Evolutionary conservation across 225 moss, liverwort and hornwort genomes (phyloP).

Genomic region (Physcomitrellopsis africana): DNA sequence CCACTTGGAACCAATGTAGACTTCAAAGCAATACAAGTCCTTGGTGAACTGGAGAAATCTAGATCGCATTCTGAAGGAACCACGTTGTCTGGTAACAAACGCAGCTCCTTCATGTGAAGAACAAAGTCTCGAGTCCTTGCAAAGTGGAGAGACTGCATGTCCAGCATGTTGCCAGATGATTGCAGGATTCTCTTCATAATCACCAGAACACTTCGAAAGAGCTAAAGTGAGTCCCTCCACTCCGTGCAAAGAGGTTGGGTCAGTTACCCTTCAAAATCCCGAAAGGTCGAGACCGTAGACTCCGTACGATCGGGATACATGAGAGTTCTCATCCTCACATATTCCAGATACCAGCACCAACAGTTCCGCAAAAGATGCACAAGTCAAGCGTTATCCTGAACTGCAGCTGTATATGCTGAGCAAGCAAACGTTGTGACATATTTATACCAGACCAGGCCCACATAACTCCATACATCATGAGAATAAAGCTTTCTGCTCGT

Average conservation of each 20-base stretch:
- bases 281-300: constrained; percentile 24
- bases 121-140: constrained; percentile 9
- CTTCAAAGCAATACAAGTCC: too few species aligned
- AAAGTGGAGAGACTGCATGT: constrained; percentile 17
- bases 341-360: neutral
- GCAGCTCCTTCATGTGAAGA: constrained; percentile 14
- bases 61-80: constrained; percentile 4
- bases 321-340: constrained; percentile 18
- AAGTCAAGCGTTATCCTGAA: constrained; percentile 7
- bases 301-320: neutral
- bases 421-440: neutral
- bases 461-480: constrained; percentile 13
- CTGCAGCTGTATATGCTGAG: constrained; percentile 16
- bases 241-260: constrained; percentile 12
- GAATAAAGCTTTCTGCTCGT: constrained; percentile 6
- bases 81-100: constrained; percentile 8
- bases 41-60: constrained; percentile 1
- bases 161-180: constrained; percentile 16
- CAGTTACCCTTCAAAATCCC: constrained; percentile 8
- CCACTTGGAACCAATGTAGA: too few species aligned
- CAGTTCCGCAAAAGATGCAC: constrained; percentile 16
- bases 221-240: neutral
- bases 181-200: constrained; percentile 13
- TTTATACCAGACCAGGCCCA: constrained; percentile 12
- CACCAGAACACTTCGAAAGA: neutral